A percentile compares a stretch with the other conserved stretches of the same genome.
phyloP scores from a whole-genome alignment of 73 alveolate genomes.

The Paramecium sexaurelia region DNA sequence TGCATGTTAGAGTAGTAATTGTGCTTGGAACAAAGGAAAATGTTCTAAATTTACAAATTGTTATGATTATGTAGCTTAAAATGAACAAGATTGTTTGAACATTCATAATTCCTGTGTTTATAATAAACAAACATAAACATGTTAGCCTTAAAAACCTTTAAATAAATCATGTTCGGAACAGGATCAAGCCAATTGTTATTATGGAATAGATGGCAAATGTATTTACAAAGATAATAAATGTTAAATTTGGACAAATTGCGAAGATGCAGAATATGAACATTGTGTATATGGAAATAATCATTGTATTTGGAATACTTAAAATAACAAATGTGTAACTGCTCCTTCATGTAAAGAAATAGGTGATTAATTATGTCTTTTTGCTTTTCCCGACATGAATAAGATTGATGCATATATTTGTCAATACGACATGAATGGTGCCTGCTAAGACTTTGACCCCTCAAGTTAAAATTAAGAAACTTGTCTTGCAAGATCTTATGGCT shows the following conservation, averaged over 20 bases:
- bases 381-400: background rate
- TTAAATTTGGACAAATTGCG: background rate
- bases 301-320: background rate
- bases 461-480: background rate
- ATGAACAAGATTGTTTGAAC: background rate
- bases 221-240: background rate
- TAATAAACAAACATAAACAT: background rate
- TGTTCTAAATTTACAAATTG: conserved; percentile 38
- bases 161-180: background rate
- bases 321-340: background rate
- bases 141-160: background rate
- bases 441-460: background rate
- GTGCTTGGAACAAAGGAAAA: background rate
- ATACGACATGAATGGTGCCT: background rate
- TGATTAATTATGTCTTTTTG: background rate
- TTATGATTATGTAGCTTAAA: background rate
- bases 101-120: background rate
- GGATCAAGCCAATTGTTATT: background rate
- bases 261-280: background rate
- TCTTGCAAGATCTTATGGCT: background rate
- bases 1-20: background rate
- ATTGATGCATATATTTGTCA: background rate
- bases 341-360: background rate
- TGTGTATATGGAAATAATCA: background rate
- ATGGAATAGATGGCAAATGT: background rate